A percentile compares a stretch with the other conserved stretches of the same genome.
Evolutionary conservation across 2,329 filamentous ascomycete species (phyloP).

Genomic region (Leptographium wingfieldii): DNA sequence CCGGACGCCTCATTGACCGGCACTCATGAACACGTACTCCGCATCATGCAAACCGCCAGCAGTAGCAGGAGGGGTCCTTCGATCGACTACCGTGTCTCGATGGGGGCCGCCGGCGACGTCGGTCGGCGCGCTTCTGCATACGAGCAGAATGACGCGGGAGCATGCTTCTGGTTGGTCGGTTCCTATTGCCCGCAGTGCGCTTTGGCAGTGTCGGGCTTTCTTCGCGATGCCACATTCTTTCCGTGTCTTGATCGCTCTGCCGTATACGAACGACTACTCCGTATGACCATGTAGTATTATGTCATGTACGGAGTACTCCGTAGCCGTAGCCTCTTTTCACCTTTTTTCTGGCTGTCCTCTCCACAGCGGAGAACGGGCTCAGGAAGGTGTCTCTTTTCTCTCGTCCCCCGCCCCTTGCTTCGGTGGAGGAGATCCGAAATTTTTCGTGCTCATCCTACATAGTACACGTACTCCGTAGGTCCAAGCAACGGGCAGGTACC

Average conservation of each 20-base stretch:
- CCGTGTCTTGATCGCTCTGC: slow-evolving; percentile 7
- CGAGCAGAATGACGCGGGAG: not conserved
- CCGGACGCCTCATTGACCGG: not conserved
- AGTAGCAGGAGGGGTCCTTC: not conserved
- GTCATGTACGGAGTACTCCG: not conserved
- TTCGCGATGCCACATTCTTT: slow-evolving; percentile 1
- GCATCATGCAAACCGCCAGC: not conserved
- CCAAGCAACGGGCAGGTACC: not conserved
- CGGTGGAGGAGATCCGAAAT: not conserved
- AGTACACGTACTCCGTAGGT: not conserved
- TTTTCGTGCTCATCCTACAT: not conserved
- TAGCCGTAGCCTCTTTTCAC: not conserved
- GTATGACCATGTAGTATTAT: not conserved
- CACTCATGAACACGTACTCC: not conserved
- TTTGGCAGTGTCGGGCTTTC: slow-evolving; percentile 2
- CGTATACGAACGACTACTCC: not conserved
- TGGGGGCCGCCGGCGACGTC: not conserved
- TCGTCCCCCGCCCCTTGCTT: not conserved
- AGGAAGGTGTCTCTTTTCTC: not conserved
- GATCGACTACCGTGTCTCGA: not conserved
- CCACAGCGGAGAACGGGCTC: not conserved
- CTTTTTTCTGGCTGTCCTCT: not conserved
- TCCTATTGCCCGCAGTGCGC: not conserved
- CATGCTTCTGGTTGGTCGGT: not conserved
- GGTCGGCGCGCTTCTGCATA: not conserved